Evolutionary conservation across 2,329 filamentous ascomycete genomes (phyloP), one percentile per base, ranked within the genome.

Genomic region (Claviceps sp.): DNA sequence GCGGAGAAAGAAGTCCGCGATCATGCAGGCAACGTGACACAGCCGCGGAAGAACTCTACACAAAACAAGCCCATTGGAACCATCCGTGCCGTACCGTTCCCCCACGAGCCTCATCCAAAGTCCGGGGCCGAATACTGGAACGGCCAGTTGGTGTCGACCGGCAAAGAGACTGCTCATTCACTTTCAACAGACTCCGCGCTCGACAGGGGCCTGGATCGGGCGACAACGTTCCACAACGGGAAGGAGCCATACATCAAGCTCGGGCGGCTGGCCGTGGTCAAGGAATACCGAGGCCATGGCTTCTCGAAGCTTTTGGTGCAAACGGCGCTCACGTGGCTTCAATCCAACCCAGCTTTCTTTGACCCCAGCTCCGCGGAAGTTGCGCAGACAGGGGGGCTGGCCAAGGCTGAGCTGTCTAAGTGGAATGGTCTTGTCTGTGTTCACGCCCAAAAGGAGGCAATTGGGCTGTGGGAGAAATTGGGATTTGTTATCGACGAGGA

Each of bases 181-280:
- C 50, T 54, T 17, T 50, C 50, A 16, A 42, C 54, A 10, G 41
- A 50, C 43, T 58, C 55, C 24, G 57, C 60, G 6, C 16, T 24
- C 42, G 19, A 22, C 5, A 63, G 59, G 24, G 60, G 57, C 11
- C 48, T 52, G 10, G 75, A 79, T 61, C 68, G 72, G 3, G 59
- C 65, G 45, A 80, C 75, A 42, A 73, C 68, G 48, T 70, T 74
- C 57, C 76, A 80, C 62, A 75, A 85, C 60, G 78, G 76, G 6
- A 62, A 71, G 40, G 88, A 94, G 61, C 81, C 86, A 0, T 95
- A 91, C 65, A 73, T 95, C 56, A 94, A 91, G 68, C 69, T 96
- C 1, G 88, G 88, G 5, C 78, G 88, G 1, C 72, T 96, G 30
- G 86, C 88, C 0, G 83, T 93, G 0, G 58, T 86, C 14, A 69